Percentiles rank a stretch among this genome's conserved stretches.
These are phyloP conservation scores for Aspergillus carlsbadensis DNA, from an alignment of 495 filamentous ascomycete genomes.

Conservation along the genomic window DNA sequence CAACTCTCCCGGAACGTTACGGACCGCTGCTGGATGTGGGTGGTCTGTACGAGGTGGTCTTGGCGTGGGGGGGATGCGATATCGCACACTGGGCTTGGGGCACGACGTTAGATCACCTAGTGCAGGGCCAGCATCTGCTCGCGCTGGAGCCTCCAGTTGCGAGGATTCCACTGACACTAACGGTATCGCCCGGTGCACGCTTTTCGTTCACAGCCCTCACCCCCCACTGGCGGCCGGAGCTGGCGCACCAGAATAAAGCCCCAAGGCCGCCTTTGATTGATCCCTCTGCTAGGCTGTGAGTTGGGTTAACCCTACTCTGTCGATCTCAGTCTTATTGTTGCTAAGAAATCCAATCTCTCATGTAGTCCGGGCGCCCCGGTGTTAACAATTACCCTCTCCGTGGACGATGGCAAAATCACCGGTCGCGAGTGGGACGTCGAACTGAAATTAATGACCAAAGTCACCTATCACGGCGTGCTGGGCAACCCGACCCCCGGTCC, in stretches of 20 bases:
- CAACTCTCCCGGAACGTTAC: background rate
- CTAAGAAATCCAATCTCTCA: background rate
- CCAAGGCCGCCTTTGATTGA: background rate
- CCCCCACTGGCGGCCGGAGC: background rate
- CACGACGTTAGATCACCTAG: background rate
- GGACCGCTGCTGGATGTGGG: background rate
- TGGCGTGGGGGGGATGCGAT: background rate
- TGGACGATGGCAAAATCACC: background rate
- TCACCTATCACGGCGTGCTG: conserved; percentile 1
- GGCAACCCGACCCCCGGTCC: background rate
- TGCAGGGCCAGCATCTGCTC: background rate
- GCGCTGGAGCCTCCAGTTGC: background rate
- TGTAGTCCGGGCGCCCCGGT: background rate
- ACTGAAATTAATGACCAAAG: background rate
- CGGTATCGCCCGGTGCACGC: background rate
- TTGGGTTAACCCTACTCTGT: background rate
- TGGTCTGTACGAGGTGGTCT: background rate
- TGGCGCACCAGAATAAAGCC: background rate
- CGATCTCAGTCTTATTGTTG: background rate
- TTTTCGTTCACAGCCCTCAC: background rate
- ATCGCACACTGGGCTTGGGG: conserved; percentile 3
- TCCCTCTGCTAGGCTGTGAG: background rate
- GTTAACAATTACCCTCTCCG: background rate
- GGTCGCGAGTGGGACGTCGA: background rate
- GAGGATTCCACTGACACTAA: background rate